Evolutionary conservation across 2,329 filamentous ascomycete genomes (phyloP).

Genomic region (Leptographium lundbergii): DNA sequence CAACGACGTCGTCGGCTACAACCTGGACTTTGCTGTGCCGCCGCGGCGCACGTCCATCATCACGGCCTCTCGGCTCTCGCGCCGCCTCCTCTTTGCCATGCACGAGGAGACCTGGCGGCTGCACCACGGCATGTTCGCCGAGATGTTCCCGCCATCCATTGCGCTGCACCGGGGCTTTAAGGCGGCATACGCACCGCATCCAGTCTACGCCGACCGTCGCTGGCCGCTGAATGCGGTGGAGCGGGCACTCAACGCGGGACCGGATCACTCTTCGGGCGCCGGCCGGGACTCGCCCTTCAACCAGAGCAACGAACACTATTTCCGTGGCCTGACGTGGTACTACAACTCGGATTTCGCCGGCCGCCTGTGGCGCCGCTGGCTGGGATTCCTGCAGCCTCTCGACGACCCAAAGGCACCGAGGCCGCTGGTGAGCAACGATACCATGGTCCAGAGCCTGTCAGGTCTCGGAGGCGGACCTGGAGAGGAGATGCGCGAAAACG

Average conservation of each 20-base stretch:
- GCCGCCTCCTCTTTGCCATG: constrained; percentile 56
- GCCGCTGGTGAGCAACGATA: constrained; percentile 27
- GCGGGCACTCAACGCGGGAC: constrained; percentile 64
- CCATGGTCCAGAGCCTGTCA: constrained; percentile 8
- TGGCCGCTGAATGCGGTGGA: constrained; percentile 62
- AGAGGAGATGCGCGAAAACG: constrained; percentile 37
- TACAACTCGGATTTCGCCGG: constrained; percentile 69
- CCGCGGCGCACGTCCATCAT: constrained; percentile 61
- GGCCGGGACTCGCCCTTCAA: constrained; percentile 50
- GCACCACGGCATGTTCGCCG: constrained; percentile 62
- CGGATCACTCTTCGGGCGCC: constrained; percentile 51
- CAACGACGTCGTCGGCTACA: constrained; percentile 59
- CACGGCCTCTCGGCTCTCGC: constrained; percentile 55
- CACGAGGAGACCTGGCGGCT: constrained; percentile 58
- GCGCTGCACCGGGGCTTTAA: constrained; percentile 68
- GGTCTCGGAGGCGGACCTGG: constrained; percentile 28
- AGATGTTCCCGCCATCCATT: constrained; percentile 64
- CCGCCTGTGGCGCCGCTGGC: constrained; percentile 69
- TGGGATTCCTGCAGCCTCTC: constrained; percentile 41
- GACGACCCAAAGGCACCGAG: constrained; percentile 7
- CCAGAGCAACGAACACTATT: constrained; percentile 64
- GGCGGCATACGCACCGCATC: constrained; percentile 69
- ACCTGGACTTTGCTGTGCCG: constrained; percentile 35
- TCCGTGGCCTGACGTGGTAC: constrained; percentile 73
- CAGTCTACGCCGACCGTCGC: constrained; percentile 63